Base-by-base conservation (phyloP, 2,329 filamentous ascomycete genomes). In the Calonectria pseudoreteaudii region DNA sequence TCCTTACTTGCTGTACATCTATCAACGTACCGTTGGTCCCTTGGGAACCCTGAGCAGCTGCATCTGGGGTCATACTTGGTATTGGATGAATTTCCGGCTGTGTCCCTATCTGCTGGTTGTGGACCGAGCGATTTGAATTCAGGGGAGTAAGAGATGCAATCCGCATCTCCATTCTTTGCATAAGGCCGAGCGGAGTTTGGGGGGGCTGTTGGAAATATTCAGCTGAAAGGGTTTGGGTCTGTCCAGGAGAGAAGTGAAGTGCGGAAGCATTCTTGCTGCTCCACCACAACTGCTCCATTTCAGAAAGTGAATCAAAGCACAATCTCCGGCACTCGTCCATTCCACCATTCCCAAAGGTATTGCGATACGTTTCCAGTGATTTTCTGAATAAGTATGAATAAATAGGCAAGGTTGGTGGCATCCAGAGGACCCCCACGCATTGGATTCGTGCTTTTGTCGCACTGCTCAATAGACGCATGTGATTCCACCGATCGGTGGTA, bases 271-370 rank as follows among this genome's bases (percentile, higher is more conserved):
- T 60, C 26, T 66, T 65, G 9, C 18, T 6, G 9, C 34, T 34
- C 38, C 68, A 34, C 68, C 62, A 71, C 16, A 38, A 18, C 8
- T 53, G 50, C 30, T 71, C 60, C 47, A 56, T 26, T 10, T 58
- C 60, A 16, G 36, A 50, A 9, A 66, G 23, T 1, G 50, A 66
- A 68, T 49, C 52, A 10, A 26, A 26, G 14, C 52, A 58, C 2
- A 52, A 1, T 23, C 62, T 67, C 30, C 41, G 26, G 13, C 30
- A 44, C 14, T 66, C 28, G 14, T 60, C 64, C 16, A 38, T 23
- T 3, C 18, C 28, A 1, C 41, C 7, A 16, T 10, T 44, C n/a
- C 28, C n/a, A 5, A 58, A n/a, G 5, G n/a, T 8, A 20, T 36
- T 52, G 5, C 49, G 34, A 1, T 31, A 30, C 2, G 28, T 20